These are phyloP conservation scores for Tulasnella sp. DNA, from an alignment of 768 basidiomycete genomes.

Conservation along the genomic window DNA sequence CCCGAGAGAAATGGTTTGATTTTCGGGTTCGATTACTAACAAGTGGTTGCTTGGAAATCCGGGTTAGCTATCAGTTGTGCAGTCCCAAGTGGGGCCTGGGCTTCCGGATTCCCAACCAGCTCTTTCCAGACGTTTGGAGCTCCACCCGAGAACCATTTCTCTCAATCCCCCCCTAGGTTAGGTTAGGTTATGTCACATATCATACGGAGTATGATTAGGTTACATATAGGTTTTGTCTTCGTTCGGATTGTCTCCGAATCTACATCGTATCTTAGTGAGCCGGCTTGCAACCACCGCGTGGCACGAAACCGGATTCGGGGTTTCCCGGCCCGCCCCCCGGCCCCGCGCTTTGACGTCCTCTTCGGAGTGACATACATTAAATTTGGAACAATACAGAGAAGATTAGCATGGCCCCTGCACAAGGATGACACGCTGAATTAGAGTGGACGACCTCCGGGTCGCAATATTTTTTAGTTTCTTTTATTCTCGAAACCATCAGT, in stretches of 20 bases:
- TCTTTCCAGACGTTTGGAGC: too few relatives aligned
- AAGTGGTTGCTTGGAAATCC: neutral
- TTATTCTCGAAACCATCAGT: too few relatives aligned
- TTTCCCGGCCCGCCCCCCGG: neutral
- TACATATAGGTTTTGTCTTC: too few relatives aligned
- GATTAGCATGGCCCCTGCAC: constrained; percentile 99
- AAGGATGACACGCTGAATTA: constrained; percentile 93
- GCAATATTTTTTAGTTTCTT: constrained; percentile 7
- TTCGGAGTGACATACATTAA: constrained; percentile 95
- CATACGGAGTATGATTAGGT: too few relatives aligned
- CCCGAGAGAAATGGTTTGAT: constrained; percentile 1
- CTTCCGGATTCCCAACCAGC: neutral
- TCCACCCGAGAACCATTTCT: too few relatives aligned
- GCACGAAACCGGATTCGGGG: neutral
- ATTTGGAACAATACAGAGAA: constrained; percentile 99
- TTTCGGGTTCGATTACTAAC: neutral
- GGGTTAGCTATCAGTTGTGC: neutral
- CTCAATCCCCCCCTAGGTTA: too few relatives aligned
- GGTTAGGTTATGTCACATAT: too few relatives aligned
- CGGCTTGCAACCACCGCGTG: neutral
- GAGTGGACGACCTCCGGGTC: constrained; percentile 32
- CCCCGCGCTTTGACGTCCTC: constrained; percentile 44
- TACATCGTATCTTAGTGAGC: too few relatives aligned
- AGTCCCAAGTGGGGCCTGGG: neutral
- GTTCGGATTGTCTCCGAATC: too few relatives aligned